A percentile compares a stretch with the other conserved stretches of the same genome.
Evolutionary conservation across 2,329 filamentous ascomycete species (phyloP).

Genomic region (Aspergillus amoenus): DNA sequence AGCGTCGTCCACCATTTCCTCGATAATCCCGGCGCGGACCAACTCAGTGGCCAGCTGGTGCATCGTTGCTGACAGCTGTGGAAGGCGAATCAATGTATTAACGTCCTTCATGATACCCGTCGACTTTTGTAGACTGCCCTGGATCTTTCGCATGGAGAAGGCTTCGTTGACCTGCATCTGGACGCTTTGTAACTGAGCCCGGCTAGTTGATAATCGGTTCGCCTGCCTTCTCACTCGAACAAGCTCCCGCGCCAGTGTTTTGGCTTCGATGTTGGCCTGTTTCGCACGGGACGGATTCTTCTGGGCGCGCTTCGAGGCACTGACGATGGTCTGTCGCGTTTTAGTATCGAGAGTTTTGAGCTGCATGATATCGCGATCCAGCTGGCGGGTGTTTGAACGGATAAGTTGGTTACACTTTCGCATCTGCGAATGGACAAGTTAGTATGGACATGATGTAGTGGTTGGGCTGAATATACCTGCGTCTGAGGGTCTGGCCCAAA

Average conservation of each 20-base stretch:
- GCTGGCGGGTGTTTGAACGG: conserved; percentile 83
- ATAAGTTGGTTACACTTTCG: conserved; percentile 93
- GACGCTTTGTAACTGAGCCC: conserved; percentile 88
- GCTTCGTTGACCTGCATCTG: conserved; percentile 98
- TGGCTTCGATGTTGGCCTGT: conserved; percentile 78
- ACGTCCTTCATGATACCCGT: conserved; percentile 98
- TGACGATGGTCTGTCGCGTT: conserved; percentile 80
- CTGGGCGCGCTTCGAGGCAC: conserved; percentile 77
- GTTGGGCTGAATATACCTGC: conserved; percentile 62
- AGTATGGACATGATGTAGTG: neutral
- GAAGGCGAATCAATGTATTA: conserved; percentile 78
- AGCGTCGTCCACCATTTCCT: conserved; percentile 91
- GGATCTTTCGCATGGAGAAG: conserved; percentile 92
- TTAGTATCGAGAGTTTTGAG: conserved; percentile 79
- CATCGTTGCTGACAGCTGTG: conserved; percentile 88
- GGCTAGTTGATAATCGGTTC: conserved; percentile 74
- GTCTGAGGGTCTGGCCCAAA: conserved; percentile 89
- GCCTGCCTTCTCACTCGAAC: conserved; percentile 77
- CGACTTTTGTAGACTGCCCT: conserved; percentile 81
- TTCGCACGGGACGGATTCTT: conserved; percentile 74
- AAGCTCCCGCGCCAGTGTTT: conserved; percentile 84
- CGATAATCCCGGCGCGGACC: conserved; percentile 92
- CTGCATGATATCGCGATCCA: conserved; percentile 85
- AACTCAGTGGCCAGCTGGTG: conserved; percentile 80
- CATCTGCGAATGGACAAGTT: conserved; percentile 57